Evolutionary conservation across 495 filamentous ascomycete genomes (phyloP).

Genomic region (Annulohypoxylon stygium): DNA sequence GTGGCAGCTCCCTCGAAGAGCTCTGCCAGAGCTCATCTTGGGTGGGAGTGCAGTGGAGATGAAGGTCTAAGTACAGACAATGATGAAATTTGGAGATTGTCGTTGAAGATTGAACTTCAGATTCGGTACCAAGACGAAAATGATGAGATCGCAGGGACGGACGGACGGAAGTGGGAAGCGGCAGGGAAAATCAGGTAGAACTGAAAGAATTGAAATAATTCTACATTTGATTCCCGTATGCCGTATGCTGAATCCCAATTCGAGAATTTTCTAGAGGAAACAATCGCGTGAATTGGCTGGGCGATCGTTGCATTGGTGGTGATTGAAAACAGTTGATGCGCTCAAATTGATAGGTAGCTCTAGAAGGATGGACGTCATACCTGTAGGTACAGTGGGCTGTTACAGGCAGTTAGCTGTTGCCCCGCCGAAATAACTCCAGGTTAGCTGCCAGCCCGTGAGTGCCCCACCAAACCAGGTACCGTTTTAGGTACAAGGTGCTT

Average conservation of each 20-base stretch:
- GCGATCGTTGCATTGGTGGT: conserved; percentile 8
- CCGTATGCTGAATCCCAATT: conserved; percentile 15
- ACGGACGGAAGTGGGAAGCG: background rate
- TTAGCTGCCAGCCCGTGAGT: background rate
- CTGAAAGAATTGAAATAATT: background rate
- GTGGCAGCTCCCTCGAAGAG: conserved; percentile 79
- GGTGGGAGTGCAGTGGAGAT: background rate
- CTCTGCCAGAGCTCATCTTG: conserved; percentile 37
- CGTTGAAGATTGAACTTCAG: background rate
- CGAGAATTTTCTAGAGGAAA: conserved; percentile 20
- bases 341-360: conserved; percentile 13
- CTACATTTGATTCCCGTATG: background rate
- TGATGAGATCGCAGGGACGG: background rate
- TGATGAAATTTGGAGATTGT: background rate
- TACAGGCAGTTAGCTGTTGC: background rate
- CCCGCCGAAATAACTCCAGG: conserved; percentile 10
- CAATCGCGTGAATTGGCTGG: conserved; percentile 17
- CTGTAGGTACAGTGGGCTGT: conserved; percentile 16
- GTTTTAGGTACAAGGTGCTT: background rate
- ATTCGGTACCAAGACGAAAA: too few relatives aligned
- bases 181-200: conserved; percentile 4
- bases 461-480: background rate
- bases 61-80: background rate
- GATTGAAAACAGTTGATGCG: background rate
- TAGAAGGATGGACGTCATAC: conserved; percentile 28